Percentiles rank a stretch among this genome's conserved stretches.
These are phyloP conservation scores for Penicillium psychrosexuale DNA, from an alignment of 2,329 filamentous ascomycete species.

Conservation along the genomic window DNA sequence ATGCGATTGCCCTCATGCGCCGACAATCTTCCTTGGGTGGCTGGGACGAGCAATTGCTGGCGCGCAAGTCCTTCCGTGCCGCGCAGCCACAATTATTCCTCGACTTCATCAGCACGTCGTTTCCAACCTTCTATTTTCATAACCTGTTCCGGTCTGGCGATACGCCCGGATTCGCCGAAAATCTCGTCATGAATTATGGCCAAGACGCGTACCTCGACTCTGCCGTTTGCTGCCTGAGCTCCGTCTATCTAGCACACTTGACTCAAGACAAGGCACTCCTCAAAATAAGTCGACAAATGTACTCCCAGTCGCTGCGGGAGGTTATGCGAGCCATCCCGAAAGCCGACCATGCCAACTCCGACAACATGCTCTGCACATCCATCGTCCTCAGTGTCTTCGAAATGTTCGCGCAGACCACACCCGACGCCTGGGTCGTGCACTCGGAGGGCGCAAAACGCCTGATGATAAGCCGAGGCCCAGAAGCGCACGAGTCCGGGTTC, in stretches of 20 bases:
- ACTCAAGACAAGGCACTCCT: constrained; percentile 24
- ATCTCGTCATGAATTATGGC: constrained; percentile 25
- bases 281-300: constrained; percentile 29
- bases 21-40: constrained; percentile 17
- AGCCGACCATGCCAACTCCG: constrained; percentile 26
- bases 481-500: constrained; percentile 29
- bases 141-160: constrained; percentile 26
- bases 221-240: constrained; percentile 27
- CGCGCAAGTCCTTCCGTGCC: constrained; percentile 20
- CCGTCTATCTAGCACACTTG: constrained; percentile 26
- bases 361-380: constrained; percentile 35
- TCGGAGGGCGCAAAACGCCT: constrained; percentile 36
- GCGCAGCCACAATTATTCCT: constrained; percentile 25
- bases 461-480: constrained; percentile 36
- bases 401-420: constrained; percentile 38
- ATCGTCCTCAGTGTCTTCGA: constrained; percentile 42
- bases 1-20: constrained; percentile 27
- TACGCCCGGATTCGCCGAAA: constrained; percentile 22
- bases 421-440: constrained; percentile 38
- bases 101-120: constrained; percentile 27
- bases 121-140: constrained; percentile 29
- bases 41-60: constrained; percentile 24
- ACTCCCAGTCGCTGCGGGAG: constrained; percentile 31
- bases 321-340: constrained; percentile 30
- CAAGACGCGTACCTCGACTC: constrained; percentile 25